Base-by-base conservation (phyloP, 495 filamentous ascomycete species). In the Ramalina intermedia region DNA sequence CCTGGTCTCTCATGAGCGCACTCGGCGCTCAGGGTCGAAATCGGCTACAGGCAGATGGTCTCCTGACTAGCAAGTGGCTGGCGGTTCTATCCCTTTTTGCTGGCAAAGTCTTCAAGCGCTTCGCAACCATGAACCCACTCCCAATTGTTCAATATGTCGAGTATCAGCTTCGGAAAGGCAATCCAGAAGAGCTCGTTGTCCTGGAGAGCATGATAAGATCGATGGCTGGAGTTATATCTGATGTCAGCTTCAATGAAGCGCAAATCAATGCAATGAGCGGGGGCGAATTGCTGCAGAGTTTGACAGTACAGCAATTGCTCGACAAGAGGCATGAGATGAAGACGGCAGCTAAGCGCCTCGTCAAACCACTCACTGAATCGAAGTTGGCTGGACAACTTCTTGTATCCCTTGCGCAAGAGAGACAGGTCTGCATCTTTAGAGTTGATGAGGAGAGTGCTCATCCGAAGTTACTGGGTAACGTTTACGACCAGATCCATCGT, bases 61-160 rank as follows among this genome's bases (percentile, higher is more conserved):
- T 96, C 56, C 68, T 91, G 27, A 93, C 88, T 12, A 93, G 85
- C 61, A 72, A 79, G 54, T 99, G 93, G 93, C 66, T 99, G 20
- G 75, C 84, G 58, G 83, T 89, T 0, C 64, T 95, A 37, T 80
- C 89, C 11, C 75, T 73, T 23, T 96, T 99, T 62, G 79, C 87
- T 24, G 90, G 88, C 14, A 82, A 84, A 58, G 80, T 88, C 7
- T 95, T 91, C 66, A 82, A 80, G 57, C 81, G 86, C 37, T 76
- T 83, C 53, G 73, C 78, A 6, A 75, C 82, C 52, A 86, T 96
- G 81, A 83, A 89, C 58, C 76, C 87, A 2, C 75, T 78, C 4
- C 93, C 93, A 0, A 72, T 96, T 24, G 70, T 99, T 40, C 85
- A 87, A 61, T 96, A 95, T 56, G 82, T 99, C 37, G 80, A 82